Percentiles rank a stretch among this genome's conserved stretches.
Conservation (phyloP, 2,329 filamentous ascomycete species). For the Colletotrichum graminicola region DNA sequence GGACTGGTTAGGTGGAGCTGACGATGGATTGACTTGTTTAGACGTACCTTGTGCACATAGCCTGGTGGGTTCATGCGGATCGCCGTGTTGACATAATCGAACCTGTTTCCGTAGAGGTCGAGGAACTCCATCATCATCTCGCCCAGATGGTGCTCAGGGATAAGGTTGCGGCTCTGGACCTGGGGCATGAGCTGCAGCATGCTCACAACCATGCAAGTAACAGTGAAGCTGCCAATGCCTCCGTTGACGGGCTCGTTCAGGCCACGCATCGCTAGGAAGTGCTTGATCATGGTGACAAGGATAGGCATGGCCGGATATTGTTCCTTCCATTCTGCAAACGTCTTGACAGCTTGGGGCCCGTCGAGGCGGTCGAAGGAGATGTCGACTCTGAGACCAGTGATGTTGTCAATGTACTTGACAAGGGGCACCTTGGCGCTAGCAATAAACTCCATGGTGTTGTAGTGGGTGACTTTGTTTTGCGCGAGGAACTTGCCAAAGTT, state of each 20-base stretch:
- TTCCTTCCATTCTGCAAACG: constrained; percentile 83
- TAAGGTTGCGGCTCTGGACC: constrained; percentile 70
- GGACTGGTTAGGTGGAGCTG: neutral
- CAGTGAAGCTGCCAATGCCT: constrained; percentile 92
- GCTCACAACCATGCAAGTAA: constrained; percentile 93
- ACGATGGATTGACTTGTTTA: too few relatives aligned
- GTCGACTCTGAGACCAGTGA: constrained; percentile 87
- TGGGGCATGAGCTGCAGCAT: constrained; percentile 85
- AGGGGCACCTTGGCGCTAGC: constrained; percentile 85
- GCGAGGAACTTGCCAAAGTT: constrained; percentile 73
- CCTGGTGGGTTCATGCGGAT: constrained; percentile 82
- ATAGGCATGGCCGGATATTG: constrained; percentile 88
- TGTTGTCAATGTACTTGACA: constrained; percentile 86
- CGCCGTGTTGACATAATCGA: constrained; percentile 77
- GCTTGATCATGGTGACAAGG: constrained; percentile 90
- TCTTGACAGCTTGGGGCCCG: constrained; percentile 83
- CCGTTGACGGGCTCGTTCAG: constrained; percentile 93
- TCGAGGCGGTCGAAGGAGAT: constrained; percentile 94
- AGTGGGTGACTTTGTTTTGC: constrained; percentile 66
- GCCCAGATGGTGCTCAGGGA: constrained; percentile 77
- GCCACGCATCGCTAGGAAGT: constrained; percentile 88
- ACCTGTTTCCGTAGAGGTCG: constrained; percentile 86
- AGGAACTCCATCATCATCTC: constrained; percentile 89
- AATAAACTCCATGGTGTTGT: constrained; percentile 75
- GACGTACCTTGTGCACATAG: constrained; percentile 80